Evolutionary conservation across 768 basidiomycete genomes (phyloP).

Genomic region (Kwoniella dendrophila): DNA sequence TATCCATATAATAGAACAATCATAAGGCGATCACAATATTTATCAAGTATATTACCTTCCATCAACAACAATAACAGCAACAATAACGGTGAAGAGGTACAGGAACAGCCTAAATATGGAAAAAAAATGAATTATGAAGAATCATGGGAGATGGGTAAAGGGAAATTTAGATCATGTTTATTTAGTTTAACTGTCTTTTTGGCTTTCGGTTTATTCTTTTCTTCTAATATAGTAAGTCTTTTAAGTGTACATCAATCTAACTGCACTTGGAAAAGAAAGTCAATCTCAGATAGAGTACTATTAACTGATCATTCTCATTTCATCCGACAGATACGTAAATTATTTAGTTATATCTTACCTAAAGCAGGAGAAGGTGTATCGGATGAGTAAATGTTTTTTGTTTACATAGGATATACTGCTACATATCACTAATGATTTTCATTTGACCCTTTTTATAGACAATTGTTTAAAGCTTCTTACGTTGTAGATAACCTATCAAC

Average conservation of each 20-base stretch:
- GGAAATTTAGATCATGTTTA: conserved; percentile 21
- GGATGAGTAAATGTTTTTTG: conserved; percentile 59
- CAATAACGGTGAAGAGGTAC: conserved; percentile 31
- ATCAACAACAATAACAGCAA: too few species aligned
- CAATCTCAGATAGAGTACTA: background rate
- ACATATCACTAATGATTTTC: background rate
- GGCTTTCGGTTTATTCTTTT: conserved; percentile 40
- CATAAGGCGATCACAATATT: conserved; percentile 65
- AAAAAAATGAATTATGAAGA: conserved; percentile 76
- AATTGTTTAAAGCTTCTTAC: conserved; percentile 66
- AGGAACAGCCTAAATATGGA: conserved; percentile 62
- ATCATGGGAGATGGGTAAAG: conserved; percentile 56
- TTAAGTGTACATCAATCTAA: background rate
- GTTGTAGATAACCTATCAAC: conserved; percentile 74
- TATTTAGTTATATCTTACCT: conserved; percentile 14
- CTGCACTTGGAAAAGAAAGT: background rate
- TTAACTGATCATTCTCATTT: background rate
- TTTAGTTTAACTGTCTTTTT: conserved; percentile 24
- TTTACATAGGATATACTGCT: background rate
- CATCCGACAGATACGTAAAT: conserved; percentile 6
- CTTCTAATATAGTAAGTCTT: conserved; percentile 16
- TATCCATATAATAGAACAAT: conserved; percentile 59
- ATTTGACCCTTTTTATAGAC: background rate
- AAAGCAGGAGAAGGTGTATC: conserved; percentile 40
- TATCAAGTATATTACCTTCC: conserved; percentile 52